Percentiles rank a stretch among this genome's conserved stretches.
phyloP scores from a whole-genome alignment of 352 stramenopile species.

The Phytophthora pini region DNA sequence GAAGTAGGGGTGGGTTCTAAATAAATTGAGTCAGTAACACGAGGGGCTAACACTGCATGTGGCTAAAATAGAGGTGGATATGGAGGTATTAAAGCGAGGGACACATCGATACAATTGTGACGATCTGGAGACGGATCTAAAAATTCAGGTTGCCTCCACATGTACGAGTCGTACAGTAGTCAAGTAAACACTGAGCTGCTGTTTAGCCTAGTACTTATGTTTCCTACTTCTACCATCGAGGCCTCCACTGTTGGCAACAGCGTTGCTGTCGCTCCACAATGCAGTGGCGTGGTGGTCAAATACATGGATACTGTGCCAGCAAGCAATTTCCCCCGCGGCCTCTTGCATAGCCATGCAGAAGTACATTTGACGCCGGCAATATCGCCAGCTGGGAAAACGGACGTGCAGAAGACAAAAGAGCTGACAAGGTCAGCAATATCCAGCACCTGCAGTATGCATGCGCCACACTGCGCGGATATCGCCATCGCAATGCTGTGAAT shows the following conservation, averaged over 20 bases:
- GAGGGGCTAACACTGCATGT: not conserved
- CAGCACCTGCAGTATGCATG: not conserved
- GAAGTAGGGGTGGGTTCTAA: slow-evolving; percentile 13
- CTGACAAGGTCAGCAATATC: not conserved
- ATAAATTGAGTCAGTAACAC: slow-evolving; percentile 3
- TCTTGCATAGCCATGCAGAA: slow-evolving; percentile 10
- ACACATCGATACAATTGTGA: not conserved
- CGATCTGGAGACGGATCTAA: not conserved
- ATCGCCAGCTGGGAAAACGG: slow-evolving; percentile 12
- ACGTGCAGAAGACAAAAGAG: not conserved
- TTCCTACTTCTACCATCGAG: too few relatives aligned
- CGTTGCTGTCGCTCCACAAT: not conserved
- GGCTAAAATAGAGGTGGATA: not conserved
- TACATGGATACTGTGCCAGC: not conserved
- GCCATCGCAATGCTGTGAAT: too few relatives aligned
- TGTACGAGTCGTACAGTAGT: too few relatives aligned
- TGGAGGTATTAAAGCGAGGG: not conserved
- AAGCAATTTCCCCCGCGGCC: not conserved
- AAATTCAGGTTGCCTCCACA: too few relatives aligned
- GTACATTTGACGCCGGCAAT: slow-evolving; percentile 7
- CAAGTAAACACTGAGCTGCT: too few relatives aligned
- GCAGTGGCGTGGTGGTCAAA: not conserved
- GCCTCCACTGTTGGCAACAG: too few relatives aligned
- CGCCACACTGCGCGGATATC: too few relatives aligned
- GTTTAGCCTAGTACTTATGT: too few relatives aligned